Conservation (phyloP, 768 basidiomycete species). For the Auricularia auricula-judae region DNA sequence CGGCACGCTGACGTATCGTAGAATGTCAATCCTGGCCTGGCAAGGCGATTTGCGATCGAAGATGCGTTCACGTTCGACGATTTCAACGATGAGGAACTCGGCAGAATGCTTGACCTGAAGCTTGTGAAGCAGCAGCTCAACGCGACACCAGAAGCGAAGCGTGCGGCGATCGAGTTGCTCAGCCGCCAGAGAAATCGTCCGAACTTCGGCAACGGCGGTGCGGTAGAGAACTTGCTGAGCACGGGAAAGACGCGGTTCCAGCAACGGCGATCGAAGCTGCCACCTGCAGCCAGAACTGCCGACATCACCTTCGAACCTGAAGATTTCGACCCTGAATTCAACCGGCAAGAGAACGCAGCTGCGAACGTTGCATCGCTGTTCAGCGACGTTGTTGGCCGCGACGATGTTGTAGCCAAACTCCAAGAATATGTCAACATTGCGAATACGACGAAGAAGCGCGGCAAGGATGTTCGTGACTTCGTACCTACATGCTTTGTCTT, state of each 20-base stretch:
- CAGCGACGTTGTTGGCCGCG: conserved; percentile 51
- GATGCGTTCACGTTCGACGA: conserved; percentile 61
- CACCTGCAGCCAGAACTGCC: conserved; percentile 11
- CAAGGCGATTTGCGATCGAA: conserved; percentile 58
- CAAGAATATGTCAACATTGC: conserved; percentile 43
- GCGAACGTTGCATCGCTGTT: conserved; percentile 46
- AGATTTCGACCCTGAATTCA: conserved; percentile 56
- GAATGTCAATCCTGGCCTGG: conserved; percentile 62
- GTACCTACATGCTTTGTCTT: conserved; percentile 59
- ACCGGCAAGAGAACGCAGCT: conserved; percentile 36
- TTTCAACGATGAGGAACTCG: conserved; percentile 43
- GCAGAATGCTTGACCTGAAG: conserved; percentile 42
- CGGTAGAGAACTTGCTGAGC: conserved; percentile 48
- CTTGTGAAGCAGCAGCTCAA: conserved; percentile 44
- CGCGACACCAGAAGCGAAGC: conserved; percentile 47
- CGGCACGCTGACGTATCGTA: conserved; percentile 13
- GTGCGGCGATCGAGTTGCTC: conserved; percentile 39
- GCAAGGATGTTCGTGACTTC: conserved; percentile 33
- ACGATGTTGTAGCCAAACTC: conserved; percentile 39
- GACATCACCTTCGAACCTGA: conserved; percentile 26
- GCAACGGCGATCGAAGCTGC: conserved; percentile 21
- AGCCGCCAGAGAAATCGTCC: conserved; percentile 28
- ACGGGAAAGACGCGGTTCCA: conserved; percentile 39
- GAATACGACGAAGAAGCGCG: conserved; percentile 26
- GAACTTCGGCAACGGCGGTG: conserved; percentile 57